Base-by-base conservation (phyloP, 805 yeast species). In the Teunomyces aglyptinius region DNA sequence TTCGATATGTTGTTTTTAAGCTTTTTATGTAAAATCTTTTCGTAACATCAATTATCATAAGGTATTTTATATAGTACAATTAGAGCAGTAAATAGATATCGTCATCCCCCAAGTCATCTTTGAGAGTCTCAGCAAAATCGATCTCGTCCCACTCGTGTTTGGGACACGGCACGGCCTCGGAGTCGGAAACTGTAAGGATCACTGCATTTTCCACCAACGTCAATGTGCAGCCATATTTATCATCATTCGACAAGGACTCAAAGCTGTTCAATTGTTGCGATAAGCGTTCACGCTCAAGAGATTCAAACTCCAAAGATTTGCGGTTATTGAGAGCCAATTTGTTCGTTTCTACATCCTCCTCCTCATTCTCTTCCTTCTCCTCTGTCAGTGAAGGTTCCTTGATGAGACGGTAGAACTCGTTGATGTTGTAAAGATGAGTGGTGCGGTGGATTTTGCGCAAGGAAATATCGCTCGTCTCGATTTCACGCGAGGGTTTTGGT, bases 291-390 rank as follows among this genome's bases (percentile, higher is more conserved):
- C 52, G 45, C 43, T 59, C 65, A 16, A 35, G 31, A 2, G 38
- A 36, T 44, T 61, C 66, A 18, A 53, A 38, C 31, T 59, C 61
- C 38, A 59, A 41, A 4, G 64, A 60, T 36, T 51, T 55, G 26
- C 61, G 39, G 50, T 54, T 53, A 41, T 43, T 49, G 16, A 57
- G 42, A 2, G 61, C 59, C 24, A 57, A 40, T 18, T 46, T 45
- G 39, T 38, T 45, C 24, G 20, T 44, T 24, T 24, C 26, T 18
- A 43, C 40, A 18, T 40, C 39, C 10, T 34, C 40, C 10, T 46
- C 47, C 6, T 13, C 7, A 1, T 20, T 7, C 24, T 20, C 24
- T 7, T 20, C 5, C 24, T 20, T 7, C 22, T 20, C 24, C 24
- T 20, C 24, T 6, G 24, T 20, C 18, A 28, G 13, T 11, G 20